These are phyloP conservation scores for Novymonas esmeraldas DNA, from an alignment of 208 protist genomes.

Conservation along the genomic window DNA sequence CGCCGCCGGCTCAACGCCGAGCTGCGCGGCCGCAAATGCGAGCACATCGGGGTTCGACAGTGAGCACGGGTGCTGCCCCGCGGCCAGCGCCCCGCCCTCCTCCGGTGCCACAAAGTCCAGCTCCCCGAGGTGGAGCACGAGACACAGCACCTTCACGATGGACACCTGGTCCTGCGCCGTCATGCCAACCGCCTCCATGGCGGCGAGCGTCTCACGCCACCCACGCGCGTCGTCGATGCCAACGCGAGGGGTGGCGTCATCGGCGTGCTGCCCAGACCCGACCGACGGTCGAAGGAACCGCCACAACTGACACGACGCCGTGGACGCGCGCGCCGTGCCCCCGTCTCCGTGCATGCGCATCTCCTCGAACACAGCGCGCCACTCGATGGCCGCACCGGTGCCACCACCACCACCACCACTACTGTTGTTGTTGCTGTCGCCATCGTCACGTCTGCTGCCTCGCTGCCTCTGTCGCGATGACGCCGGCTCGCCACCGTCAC, in stretches of 20 bases:
- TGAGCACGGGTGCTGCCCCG: conserved; percentile 33
- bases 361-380: conserved; percentile 22
- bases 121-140: conserved; percentile 96
- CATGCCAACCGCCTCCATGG: conserved; percentile 94
- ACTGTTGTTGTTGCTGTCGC: background rate
- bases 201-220: conserved; percentile 75
- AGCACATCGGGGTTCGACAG: conserved; percentile 39
- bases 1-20: conserved; percentile 48
- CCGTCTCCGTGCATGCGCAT: conserved; percentile 21
- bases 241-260: conserved; percentile 24
- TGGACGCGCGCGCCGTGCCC: background rate
- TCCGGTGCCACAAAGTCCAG: conserved; percentile 75
- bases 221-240: conserved; percentile 80
- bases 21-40: conserved; percentile 51
- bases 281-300: conserved; percentile 22
- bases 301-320: conserved; percentile 16
- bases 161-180: conserved; percentile 60
- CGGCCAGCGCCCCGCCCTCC: conserved; percentile 32
- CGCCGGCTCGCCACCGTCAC: background rate
- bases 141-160: conserved; percentile 85
- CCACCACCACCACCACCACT: too few species aligned
- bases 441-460: background rate
- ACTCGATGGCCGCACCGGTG: conserved; percentile 14
- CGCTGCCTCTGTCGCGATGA: background rate
- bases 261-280: conserved; percentile 15